Evolutionary conservation across 805 yeast species (phyloP), one percentile per base, ranked within the genome.

Genomic region (Ogataea nonfermentans): DNA sequence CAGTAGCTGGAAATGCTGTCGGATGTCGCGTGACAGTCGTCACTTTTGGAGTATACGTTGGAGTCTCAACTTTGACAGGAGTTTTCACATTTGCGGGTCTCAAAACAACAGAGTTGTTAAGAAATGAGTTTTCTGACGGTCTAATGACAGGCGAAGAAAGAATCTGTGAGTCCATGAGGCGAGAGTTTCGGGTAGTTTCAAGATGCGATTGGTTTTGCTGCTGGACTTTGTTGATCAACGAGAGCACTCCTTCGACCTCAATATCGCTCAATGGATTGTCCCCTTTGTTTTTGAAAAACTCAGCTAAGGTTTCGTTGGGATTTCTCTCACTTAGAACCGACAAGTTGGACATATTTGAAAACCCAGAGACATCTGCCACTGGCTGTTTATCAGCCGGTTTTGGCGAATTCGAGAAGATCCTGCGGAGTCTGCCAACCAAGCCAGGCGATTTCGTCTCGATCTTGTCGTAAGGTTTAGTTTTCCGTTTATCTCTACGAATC

Each of bases 191-290:
- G 3, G 40, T 38, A 6, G 50, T 42, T 20, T 40, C 48, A 9
- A 37, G 35, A 10, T 42, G 24, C 25, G 32, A 33, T 24, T 41
- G 41, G 25, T 32, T 41, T 20, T 46, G 53, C 15, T 46, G 56
- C 40, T 63, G 59, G 5, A 70, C 64, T 45, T 69, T 73, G 13
- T 66, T 64, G 43, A 75, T 66, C 12, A 85, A 61, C 5, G 89
- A 75, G 45, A 81, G 57, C 1, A 86, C 91, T n/a, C 95, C 95
- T 60, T 83, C 91, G 52, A 80, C 73, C 57, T 87, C 95, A 29
- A 85, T 68, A 16, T 81, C 87, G 10, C 80, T 69, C 45, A 87
- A 66, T 4, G 91, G 88, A n/a, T 63, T 63, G 40, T 79, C 75
- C n/a, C 95, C 95, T 57, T 84, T 86, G 30, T 65, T 67, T n/a